Evolutionary conservation across 441 rosid species (phyloP).

Genomic region (Mallotus japonicus): DNA sequence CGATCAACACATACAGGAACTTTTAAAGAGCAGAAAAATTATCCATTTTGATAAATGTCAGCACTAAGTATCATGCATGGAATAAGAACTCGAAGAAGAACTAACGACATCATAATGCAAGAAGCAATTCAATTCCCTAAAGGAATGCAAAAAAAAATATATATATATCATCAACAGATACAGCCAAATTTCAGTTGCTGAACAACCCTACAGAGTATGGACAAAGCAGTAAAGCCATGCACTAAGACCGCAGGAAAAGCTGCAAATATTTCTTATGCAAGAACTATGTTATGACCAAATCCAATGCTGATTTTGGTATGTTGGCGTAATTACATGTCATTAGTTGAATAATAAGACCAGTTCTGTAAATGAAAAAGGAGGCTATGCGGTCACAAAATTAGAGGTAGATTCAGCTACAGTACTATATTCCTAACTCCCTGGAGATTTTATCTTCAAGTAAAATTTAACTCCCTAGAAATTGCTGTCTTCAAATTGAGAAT

Average conservation of each 20-base stretch:
- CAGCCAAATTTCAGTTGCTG: neutral
- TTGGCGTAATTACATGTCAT: neutral
- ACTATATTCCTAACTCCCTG: neutral
- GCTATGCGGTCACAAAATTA: no score
- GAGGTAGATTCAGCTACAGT: no score
- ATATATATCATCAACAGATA: neutral
- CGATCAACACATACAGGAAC: neutral
- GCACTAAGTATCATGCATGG: neutral
- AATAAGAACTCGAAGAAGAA: neutral
- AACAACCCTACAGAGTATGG: neutral
- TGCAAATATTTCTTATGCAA: neutral
- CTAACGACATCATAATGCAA: neutral
- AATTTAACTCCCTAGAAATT: neutral
- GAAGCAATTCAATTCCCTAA: conserved; percentile 5
- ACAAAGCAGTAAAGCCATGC: neutral
- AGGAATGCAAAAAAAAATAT: neutral
- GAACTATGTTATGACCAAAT: neutral
- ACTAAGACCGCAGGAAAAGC: neutral
- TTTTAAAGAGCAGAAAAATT: conserved; percentile 6
- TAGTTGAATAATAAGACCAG: neutral
- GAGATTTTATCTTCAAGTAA: neutral
- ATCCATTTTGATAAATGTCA: neutral
- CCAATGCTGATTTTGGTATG: neutral
- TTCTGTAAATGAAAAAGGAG: neutral
- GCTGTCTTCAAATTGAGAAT: neutral